Evolutionary conservation across 495 filamentous ascomycete species (phyloP).

Genomic region (Aspergillus heteromorphus): DNA sequence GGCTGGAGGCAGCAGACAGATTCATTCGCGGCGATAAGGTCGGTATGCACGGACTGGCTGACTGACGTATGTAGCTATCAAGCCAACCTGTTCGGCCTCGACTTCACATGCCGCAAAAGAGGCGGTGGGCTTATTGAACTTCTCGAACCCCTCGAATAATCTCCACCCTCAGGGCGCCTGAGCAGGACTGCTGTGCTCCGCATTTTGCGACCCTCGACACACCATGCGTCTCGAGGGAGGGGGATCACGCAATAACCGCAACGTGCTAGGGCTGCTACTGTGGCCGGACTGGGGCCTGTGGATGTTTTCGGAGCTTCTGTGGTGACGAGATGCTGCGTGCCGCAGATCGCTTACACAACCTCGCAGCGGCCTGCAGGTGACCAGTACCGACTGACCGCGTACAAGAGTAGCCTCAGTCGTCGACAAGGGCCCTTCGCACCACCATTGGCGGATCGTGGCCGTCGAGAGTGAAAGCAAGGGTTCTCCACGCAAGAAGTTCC

Average conservation of each 20-base stretch:
- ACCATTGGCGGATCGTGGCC: conserved; percentile 1
- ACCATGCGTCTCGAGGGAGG: not conserved
- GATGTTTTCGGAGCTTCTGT: conserved; percentile 1
- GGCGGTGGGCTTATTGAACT: conserved; percentile 1
- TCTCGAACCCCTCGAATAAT: conserved; percentile 8
- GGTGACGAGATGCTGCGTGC: conserved; percentile 5
- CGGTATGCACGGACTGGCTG: conserved; percentile 1
- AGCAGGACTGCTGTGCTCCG: conserved; percentile 5
- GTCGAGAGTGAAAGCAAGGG: not conserved
- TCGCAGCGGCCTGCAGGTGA: conserved; percentile 27
- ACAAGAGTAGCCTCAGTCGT: conserved; percentile 19
- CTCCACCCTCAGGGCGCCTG: not conserved
- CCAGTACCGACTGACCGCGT: conserved; percentile 21
- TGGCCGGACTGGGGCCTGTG: not conserved
- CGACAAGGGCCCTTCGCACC: conserved; percentile 2
- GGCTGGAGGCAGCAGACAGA: not conserved
- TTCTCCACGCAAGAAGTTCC: conserved; percentile 3
- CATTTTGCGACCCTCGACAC: conserved; percentile 2
- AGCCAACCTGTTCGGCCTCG: not conserved
- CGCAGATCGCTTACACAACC: conserved; percentile 21
- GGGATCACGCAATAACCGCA: not conserved
- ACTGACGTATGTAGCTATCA: conserved; percentile 1
- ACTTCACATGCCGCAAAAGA: conserved; percentile 13
- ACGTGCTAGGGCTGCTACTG: not conserved
- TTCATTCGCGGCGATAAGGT: conserved; percentile 7